Evolutionary conservation across 257 asterid genomes (phyloP), one percentile per base, ranked within the genome.

Genomic region (Solanum chaucha): DNA sequence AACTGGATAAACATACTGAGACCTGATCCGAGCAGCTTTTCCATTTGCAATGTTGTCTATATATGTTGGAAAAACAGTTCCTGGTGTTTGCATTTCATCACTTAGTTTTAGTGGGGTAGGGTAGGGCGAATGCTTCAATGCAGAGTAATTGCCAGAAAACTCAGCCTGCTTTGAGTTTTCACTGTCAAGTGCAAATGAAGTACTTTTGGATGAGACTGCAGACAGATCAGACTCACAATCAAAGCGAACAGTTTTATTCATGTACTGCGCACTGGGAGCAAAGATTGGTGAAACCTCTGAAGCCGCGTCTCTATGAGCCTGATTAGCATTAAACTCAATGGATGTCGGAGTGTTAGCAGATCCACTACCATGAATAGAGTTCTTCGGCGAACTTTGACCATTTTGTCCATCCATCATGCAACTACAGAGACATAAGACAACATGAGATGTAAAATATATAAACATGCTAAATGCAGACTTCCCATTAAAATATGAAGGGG

Each of bases 11-110:
- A 93, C 94, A 71, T 90, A 93, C 87, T 94, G 98, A 88, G 98
- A 91, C 88, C 98, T 91, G 89, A 93, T 90, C 88, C 92, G 90
- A 44, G 89, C 59, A 75, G 87, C 77, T 88, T 91, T 95, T 48
- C 91, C 93, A 87, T 90, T 91, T 14, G 89, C 93, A 77, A 75
- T 65, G 28, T 89, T 85, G 89, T 94, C 90, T 85, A 89, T 40
- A 86, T 92, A 89, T 84, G 93, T 89, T 75, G 99, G 95, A 88
- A 93, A 96, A 87, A 92, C 94, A 89, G 99, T 94, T 67, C 98
- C 99, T 40, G 99, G 98, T 22, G 98, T 95, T 88, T 95, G 96
- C 98, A 96, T 93, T 91, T 94, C 98, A 89, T 93, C 97, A 64
- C 90, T 90, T 80, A 96, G 88, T 88, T 94, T 94, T 86, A 93